Percentiles rank a stretch among this genome's conserved stretches.
Conservation (phyloP, 768 basidiomycete species). For the Auriscalpium orientale region DNA sequence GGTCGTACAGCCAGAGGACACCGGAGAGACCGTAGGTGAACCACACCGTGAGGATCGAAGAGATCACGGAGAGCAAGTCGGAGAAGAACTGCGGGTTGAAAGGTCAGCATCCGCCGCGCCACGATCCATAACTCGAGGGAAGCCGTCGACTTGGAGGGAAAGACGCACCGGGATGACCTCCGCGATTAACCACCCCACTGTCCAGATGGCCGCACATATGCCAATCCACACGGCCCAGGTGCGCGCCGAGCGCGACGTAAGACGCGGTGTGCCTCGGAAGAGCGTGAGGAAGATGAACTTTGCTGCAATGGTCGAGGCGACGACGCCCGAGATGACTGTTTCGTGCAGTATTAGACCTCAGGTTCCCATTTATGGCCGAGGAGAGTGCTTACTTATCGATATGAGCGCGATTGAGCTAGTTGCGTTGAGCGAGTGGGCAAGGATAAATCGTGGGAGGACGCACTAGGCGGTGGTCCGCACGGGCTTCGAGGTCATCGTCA, state of each 20-base stretch:
- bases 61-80: constrained; percentile 1
- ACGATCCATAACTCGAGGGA: no score
- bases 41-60: not conserved
- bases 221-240: not conserved
- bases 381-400: not conserved
- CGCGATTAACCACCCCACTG: not conserved
- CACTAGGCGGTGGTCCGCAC: not conserved
- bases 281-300: constrained; percentile 2
- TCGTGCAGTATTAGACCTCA: not conserved
- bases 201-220: not conserved
- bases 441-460: not conserved
- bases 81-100: not conserved
- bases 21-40: constrained; percentile 1
- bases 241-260: not conserved
- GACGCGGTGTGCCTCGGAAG: not conserved
- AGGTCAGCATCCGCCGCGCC: no score
- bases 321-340: not conserved
- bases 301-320: not conserved
- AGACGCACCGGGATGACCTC: not conserved
- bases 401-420: not conserved
- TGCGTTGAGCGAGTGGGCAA: not conserved
- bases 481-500: not conserved
- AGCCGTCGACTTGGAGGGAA: not conserved
- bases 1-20: not conserved
- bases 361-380: not conserved